These are phyloP conservation scores for Lodderomyces parapsilosis DNA, from an alignment of 1,139 yeast species.

Conservation along the genomic window DNA sequence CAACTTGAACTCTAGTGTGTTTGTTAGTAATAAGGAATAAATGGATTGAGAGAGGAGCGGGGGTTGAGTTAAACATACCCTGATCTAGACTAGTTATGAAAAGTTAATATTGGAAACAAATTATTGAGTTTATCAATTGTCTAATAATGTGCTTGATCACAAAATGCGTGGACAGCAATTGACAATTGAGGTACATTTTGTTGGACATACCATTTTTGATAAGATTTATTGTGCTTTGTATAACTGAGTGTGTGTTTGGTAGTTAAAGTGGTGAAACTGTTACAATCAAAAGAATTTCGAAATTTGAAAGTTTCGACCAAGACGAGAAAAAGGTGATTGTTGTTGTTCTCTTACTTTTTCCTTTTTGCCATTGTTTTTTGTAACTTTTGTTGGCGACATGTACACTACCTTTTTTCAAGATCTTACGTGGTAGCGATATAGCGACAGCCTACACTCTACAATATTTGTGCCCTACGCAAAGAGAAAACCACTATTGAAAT, in stretches of 20 bases:
- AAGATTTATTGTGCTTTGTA: not conserved
- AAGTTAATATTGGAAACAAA: conserved; percentile 16
- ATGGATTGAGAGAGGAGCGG: not conserved
- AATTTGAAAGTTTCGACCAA: not conserved
- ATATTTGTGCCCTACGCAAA: too few relatives aligned
- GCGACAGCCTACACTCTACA: too few relatives aligned
- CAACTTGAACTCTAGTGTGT: conserved; percentile 74
- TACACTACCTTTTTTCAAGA: not conserved
- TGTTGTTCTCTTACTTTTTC: not conserved
- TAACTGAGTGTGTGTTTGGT: too few relatives aligned
- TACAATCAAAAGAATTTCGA: not conserved
- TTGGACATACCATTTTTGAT: conserved; percentile 6
- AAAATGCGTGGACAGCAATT: not conserved
- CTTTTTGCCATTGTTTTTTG: too few relatives aligned
- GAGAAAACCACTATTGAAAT: too few relatives aligned
- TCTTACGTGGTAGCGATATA: not conserved
- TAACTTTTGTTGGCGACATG: not conserved
- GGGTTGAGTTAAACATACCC: conserved; percentile 45
- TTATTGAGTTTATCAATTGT: too few relatives aligned
- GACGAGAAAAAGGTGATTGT: not conserved
- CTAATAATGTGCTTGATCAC: too few relatives aligned
- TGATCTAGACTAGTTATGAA: conserved; percentile 54
- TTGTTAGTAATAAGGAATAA: conserved; percentile 20
- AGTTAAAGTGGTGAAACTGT: too few relatives aligned
- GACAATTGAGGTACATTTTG: not conserved